Conservation (phyloP, 2,329 filamentous ascomycete species). For the Xylariaceae sp. region DNA sequence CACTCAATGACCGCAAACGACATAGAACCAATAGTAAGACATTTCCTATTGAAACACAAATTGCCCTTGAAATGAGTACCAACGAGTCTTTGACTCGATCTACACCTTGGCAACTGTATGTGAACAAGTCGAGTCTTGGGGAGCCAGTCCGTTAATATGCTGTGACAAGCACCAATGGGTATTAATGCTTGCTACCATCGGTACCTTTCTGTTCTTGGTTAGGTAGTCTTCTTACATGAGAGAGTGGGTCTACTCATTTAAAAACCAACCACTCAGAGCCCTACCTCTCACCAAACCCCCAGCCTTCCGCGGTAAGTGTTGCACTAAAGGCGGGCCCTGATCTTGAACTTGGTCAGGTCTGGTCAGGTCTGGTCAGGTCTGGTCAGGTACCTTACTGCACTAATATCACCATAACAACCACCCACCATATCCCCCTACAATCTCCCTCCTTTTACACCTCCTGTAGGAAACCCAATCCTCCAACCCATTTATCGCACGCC, state of each 20-base stretch:
- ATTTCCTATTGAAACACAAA: slow-evolving; percentile 8
- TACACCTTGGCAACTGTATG: no score
- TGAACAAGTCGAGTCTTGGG: background rate
- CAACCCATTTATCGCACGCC: slow-evolving; percentile 4
- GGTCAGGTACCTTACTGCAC: slow-evolving; percentile 19
- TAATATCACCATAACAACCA: slow-evolving; percentile 36
- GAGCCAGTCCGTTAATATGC: no score
- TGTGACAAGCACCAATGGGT: no score
- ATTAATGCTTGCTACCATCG: slow-evolving; percentile 14
- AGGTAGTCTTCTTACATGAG: slow-evolving; percentile 5
- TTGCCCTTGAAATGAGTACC: background rate
- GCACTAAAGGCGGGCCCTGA: slow-evolving; percentile 23
- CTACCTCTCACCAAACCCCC: slow-evolving; percentile 2
- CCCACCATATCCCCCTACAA: slow-evolving; percentile 19
- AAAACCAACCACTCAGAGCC: slow-evolving; percentile 17
- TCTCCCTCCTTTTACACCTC: slow-evolving; percentile 12
- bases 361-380: no score
- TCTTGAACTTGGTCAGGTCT: slow-evolving; percentile 20
- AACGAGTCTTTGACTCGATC: slow-evolving; percentile 8
- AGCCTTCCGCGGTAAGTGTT: slow-evolving; percentile 23
- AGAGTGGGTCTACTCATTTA: slow-evolving; percentile 27
- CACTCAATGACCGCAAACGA: background rate
- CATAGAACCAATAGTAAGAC: background rate
- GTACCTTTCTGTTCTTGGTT: slow-evolving; percentile 23
- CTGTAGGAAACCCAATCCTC: slow-evolving; percentile 15